Percentiles rank a stretch among this genome's conserved stretches.
Evolutionary conservation across 495 filamentous ascomycete species (phyloP).

Genomic region (Cercophora scortea): DNA sequence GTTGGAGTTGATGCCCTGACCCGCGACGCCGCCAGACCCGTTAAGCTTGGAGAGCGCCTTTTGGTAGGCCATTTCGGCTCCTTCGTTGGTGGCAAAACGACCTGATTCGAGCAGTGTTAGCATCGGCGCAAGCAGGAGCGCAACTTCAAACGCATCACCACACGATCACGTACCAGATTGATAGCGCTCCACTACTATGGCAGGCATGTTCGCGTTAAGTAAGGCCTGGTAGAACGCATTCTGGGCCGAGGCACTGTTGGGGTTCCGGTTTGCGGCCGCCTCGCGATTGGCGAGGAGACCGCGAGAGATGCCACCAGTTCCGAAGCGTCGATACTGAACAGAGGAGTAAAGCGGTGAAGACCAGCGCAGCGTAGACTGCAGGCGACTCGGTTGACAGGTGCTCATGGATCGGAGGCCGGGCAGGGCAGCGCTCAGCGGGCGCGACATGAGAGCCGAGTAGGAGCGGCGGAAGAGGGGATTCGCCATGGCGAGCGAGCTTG

Average conservation of each 20-base stretch:
- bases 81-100: conserved; percentile 69
- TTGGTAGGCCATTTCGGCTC: conserved; percentile 65
- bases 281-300: conserved; percentile 52
- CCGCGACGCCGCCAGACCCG: conserved; percentile 23
- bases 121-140: not conserved
- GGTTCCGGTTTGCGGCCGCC: conserved; percentile 84
- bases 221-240: conserved; percentile 89
- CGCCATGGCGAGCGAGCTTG: conserved; percentile 23
- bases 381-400: conserved; percentile 16
- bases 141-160: not conserved
- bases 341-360: conserved; percentile 3
- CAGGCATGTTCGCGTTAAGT: conserved; percentile 84
- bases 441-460: conserved; percentile 14
- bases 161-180: conserved; percentile 47
- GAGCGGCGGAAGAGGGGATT: conserved; percentile 28
- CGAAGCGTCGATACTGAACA: conserved; percentile 28
- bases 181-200: conserved; percentile 83
- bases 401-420: conserved; percentile 19
- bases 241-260: conserved; percentile 75
- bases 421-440: conserved; percentile 9
- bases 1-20: conserved; percentile 23
- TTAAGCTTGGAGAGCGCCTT: conserved; percentile 64
- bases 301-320: conserved; percentile 33
- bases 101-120: conserved; percentile 5
- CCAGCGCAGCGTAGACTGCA: conserved; percentile 9